Percentiles rank a stretch among this genome's conserved stretches.
Evolutionary conservation across 2,329 filamentous ascomycete species (phyloP).

Genomic region (Alternaria gansuensis): DNA sequence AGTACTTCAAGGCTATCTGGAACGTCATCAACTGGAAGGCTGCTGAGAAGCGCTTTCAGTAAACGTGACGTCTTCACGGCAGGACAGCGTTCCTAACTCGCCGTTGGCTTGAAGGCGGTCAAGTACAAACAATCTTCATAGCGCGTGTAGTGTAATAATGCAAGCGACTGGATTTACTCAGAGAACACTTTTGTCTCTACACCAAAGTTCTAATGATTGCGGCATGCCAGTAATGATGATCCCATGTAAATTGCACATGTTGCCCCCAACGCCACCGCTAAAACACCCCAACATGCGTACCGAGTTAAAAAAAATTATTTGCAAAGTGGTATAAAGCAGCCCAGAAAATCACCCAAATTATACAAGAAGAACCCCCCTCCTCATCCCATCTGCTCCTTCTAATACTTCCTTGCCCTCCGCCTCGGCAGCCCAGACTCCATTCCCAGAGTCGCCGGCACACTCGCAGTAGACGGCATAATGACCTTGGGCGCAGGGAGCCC

Average conservation of each 20-base stretch:
- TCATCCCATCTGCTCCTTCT: neutral
- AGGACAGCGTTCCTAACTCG: conserved; percentile 15
- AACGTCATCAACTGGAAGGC: conserved; percentile 96
- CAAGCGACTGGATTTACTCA: neutral
- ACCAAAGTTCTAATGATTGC: neutral
- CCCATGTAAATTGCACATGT: neutral
- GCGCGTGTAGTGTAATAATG: conserved; percentile 17
- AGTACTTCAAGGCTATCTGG: conserved; percentile 95
- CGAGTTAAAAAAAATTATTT: neutral
- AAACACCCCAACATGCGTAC: conserved; percentile 1
- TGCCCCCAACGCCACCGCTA: conserved; percentile 8
- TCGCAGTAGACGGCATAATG: conserved; percentile 24
- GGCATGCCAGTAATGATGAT: too few species aligned
- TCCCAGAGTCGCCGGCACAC: neutral
- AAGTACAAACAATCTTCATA: neutral
- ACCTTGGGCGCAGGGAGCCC: conserved; percentile 39
- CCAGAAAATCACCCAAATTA: neutral
- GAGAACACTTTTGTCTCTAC: neutral
- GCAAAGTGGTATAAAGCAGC: neutral
- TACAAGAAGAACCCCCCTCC: neutral
- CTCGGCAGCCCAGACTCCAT: conserved; percentile 46
- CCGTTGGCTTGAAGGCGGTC: neutral
- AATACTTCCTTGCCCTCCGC: conserved; percentile 38
- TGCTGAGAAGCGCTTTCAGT: conserved; percentile 77
- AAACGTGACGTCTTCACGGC: conserved; percentile 1